Conservation (phyloP, 148 eudicot genomes). For the Chenopodium quinoa region DNA sequence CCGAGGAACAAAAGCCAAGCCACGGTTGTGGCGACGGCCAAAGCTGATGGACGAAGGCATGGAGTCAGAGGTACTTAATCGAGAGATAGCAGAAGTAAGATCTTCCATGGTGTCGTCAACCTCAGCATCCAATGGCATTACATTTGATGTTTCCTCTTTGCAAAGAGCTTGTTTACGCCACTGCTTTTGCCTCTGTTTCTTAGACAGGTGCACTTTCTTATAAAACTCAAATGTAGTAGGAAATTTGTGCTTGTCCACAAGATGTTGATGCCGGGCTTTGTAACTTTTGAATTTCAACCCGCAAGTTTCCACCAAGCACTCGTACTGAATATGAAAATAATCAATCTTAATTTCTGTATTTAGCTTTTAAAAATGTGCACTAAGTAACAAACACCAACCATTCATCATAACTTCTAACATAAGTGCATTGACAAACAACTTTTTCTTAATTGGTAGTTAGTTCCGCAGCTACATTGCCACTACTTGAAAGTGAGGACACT, state of each 20-base stretch:
- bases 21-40: conserved; percentile 72
- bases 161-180: conserved; percentile 40
- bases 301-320: conserved; percentile 92
- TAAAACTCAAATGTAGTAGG: conserved; percentile 81
- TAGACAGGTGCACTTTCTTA: conserved; percentile 74
- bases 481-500: background rate
- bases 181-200: conserved; percentile 76
- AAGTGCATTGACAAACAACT: background rate
- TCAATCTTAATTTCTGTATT: background rate
- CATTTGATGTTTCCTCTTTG: conserved; percentile 48
- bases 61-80: conserved; percentile 56
- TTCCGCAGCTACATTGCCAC: background rate
- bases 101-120: conserved; percentile 47
- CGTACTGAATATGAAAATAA: conserved; percentile 52
- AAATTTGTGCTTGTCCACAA: conserved; percentile 87
- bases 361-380: background rate
- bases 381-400: background rate
- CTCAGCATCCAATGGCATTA: conserved; percentile 63
- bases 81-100: conserved; percentile 79
- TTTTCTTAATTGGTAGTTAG: background rate
- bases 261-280: conserved; percentile 86
- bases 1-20: conserved; percentile 77
- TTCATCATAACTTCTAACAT: background rate
- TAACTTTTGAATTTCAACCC: conserved; percentile 77
- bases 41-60: conserved; percentile 80